phyloP scores from a whole-genome alignment of 2,329 filamentous ascomycete genomes.

The Cercospora sp. region DNA sequence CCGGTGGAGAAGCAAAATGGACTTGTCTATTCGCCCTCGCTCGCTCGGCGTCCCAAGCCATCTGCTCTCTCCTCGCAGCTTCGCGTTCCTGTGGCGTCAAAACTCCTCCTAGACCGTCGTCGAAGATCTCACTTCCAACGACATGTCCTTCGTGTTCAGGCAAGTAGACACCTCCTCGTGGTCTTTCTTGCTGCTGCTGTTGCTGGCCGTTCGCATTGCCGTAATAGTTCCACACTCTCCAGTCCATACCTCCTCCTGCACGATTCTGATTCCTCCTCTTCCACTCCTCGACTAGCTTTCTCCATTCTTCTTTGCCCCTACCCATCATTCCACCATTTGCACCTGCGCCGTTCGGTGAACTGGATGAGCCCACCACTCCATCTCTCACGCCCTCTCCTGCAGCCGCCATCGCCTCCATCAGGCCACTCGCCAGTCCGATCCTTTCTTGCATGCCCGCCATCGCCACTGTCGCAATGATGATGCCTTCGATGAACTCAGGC shows the following conservation, averaged over 20 bases:
- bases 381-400: neutral
- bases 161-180: neutral
- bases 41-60: constrained; percentile 12
- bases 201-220: neutral
- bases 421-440: constrained; percentile 9
- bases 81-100: neutral
- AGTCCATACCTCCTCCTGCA: neutral
- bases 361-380: neutral
- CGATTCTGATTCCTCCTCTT: constrained; percentile 4
- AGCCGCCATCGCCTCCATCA: constrained; percentile 9
- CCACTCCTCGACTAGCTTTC: neutral
- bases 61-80: constrained; percentile 8
- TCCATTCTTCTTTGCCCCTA: neutral
- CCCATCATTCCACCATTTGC: neutral
- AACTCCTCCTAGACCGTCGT: constrained; percentile 4
- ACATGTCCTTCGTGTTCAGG: neutral
- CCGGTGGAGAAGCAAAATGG: neutral
- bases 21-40: neutral
- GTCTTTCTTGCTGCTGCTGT: constrained; percentile 1
- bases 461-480: constrained; percentile 14
- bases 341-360: neutral
- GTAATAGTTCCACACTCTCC: neutral
- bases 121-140: constrained; percentile 8
- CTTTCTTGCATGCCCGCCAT: constrained; percentile 21
- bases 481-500: constrained; percentile 18